Base-by-base conservation (phyloP, 169 alveolate genomes). In the Ichthyophthirius multifiliis region DNA sequence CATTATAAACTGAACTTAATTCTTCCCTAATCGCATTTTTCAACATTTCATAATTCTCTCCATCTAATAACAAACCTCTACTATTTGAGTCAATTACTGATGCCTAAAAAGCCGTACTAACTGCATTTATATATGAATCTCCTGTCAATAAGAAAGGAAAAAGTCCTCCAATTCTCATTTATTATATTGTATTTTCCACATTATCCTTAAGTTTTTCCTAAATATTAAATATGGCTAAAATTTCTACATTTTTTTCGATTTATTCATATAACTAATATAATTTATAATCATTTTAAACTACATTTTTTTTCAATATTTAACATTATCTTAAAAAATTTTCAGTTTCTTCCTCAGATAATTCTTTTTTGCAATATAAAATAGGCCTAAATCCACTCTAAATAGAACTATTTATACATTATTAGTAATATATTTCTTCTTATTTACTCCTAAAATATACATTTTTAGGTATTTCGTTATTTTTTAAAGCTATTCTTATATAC, bases 151-250 rank as follows among this genome's bases (percentile, higher is more conserved):
- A 43, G 44, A 37, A 78, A 20, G 73, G 23, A 65, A 65, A 47
- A 1, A 78, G 23, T 30, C 73, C 84, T 7, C 78, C 84, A 35
- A 39, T 44, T 78, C 65, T 78, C 84, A 78, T 65, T 63, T 63
- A 9, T 15, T 44, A 27, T 23, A 78, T 65, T 6, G 65, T 32
- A 3, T 44, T 35, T 43, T 65, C 73, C 2, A 44, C 63, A 30
- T 67, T 78, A n/a, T 63, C 43, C 37, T 75, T 65, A 30, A 78
- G 34, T 32, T 43, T 31, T 43, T 78, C 84, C 6, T 65, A 39
- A 9, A 78, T 62, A 16, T 78, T 78, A 65, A 44, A 39, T 4
- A 78, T 78, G 5, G 67, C 7, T 15, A 78, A 31, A 5, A 78
- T 64, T 27, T 13, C 1, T 75, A 78, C 32, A 64, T 78, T 78